phyloP scores from a whole-genome alignment of 768 basidiomycete genomes.

The Hygrocybe punicea region DNA sequence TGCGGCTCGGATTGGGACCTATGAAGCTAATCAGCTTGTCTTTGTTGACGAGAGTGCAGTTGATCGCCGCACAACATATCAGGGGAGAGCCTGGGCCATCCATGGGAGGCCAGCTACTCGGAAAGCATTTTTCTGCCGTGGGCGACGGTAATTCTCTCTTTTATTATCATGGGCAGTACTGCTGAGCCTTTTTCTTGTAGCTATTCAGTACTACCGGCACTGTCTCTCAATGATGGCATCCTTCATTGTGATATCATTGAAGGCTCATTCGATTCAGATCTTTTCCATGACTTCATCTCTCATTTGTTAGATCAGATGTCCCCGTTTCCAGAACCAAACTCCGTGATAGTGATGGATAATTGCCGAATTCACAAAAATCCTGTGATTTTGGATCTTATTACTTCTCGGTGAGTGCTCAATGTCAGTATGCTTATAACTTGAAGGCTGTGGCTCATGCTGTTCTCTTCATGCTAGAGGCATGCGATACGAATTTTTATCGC shows the following conservation, averaged over 20 bases:
- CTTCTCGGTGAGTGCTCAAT: neutral
- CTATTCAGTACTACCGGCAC: conserved; percentile 6
- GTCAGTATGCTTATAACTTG: neutral
- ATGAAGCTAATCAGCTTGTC: conserved; percentile 25
- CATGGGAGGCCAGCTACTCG: conserved; percentile 11
- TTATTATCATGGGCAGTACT: neutral
- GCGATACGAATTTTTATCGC: conserved; percentile 23
- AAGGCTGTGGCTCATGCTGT: neutral
- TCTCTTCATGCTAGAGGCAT: conserved; percentile 8
- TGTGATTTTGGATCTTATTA: neutral
- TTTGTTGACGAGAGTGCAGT: too few species aligned
- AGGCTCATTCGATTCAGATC: neutral
- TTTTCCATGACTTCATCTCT: neutral
- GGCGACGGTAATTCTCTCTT: neutral
- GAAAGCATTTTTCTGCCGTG: conserved; percentile 4
- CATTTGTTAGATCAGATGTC: conserved; percentile 26
- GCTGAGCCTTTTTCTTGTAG: neutral
- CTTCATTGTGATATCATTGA: conserved; percentile 7
- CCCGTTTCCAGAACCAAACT: conserved; percentile 27
- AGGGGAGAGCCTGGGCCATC: conserved; percentile 7
- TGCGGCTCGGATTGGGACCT: conserved; percentile 4
- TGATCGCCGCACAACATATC: conserved; percentile 18
- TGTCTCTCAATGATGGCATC: conserved; percentile 4
- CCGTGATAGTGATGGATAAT: conserved; percentile 39
- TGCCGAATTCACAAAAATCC: conserved; percentile 32